Conservation (phyloP, 208 protist species). For the Leishmania tropica region DNA sequence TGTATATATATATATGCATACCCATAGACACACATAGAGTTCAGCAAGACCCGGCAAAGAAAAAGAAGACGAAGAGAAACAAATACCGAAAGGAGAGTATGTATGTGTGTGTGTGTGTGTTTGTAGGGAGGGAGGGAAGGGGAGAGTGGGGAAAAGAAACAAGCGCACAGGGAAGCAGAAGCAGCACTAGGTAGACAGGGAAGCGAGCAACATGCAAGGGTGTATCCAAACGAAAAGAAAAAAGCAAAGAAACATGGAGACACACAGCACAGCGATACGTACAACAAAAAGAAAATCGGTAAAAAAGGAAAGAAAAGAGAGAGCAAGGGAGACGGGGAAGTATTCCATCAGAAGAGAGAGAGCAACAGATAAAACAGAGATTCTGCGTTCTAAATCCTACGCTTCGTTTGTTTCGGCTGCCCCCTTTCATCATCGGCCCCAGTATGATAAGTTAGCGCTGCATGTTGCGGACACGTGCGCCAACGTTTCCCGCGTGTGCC, state of each 20-base stretch:
- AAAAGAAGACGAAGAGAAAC: not conserved
- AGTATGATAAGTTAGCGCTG: not conserved
- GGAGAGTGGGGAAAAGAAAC: not conserved
- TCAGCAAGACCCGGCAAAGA: not conserved
- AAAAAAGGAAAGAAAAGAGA: not conserved
- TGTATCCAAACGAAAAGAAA: not conserved
- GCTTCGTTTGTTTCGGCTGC: not conserved
- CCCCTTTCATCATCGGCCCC: not conserved
- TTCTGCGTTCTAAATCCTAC: not conserved
- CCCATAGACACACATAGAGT: not conserved
- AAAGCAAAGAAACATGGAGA: not conserved
- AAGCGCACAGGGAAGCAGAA: not conserved
- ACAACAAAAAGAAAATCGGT: not conserved
- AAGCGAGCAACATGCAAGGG: not conserved
- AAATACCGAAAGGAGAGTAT: not conserved
- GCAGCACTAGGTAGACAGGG: not conserved
- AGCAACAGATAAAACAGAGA: not conserved
- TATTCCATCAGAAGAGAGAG: not conserved
- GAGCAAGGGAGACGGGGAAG: not conserved
- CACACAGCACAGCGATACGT: not conserved
- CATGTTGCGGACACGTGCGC: not conserved
- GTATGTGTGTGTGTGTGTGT: not conserved
- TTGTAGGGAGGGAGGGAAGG: not conserved
- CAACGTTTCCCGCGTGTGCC: not conserved
- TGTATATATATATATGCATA: no score